Percentiles rank a stretch among this genome's conserved stretches.
These are phyloP conservation scores for Acmispon strigosus DNA, from an alignment of 306 rosid genomes.

Conservation along the genomic window DNA sequence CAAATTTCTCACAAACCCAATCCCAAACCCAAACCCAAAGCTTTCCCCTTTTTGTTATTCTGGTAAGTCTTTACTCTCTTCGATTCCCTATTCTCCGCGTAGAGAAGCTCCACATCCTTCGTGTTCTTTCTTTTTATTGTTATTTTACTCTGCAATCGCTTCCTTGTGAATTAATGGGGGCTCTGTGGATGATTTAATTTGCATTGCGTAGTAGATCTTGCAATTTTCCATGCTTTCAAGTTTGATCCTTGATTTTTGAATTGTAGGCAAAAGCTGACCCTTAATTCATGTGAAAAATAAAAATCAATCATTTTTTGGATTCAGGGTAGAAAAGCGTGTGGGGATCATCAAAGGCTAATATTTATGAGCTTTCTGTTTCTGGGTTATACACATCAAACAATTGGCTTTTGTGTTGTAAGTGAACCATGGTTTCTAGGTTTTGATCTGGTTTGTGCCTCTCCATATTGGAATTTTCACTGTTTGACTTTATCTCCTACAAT, in stretches of 20 bases:
- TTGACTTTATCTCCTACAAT: not conserved
- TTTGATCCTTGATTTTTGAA: not conserved
- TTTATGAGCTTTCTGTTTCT: not conserved
- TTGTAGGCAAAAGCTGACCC: not conserved
- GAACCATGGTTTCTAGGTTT: not conserved
- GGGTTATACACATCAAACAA: not conserved
- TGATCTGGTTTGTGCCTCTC: not conserved
- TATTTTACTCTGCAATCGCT: not conserved
- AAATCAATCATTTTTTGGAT: not conserved
- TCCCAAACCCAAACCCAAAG: not conserved
- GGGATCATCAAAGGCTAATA: not conserved
- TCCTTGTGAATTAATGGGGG: not conserved
- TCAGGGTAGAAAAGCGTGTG: not conserved
- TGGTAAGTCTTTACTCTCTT: not conserved
- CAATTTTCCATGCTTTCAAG: conserved; percentile 10
- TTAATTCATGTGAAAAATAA: not conserved
- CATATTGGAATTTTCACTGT: not conserved
- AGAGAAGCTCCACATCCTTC: no score
- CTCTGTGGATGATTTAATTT: not conserved
- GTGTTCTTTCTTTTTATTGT: not conserved
- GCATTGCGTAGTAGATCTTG: conserved; percentile 25
- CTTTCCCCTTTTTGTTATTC: not conserved
- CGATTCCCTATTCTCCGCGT: not conserved
- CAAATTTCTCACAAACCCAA: not conserved
- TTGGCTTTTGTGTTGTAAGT: not conserved